phyloP scores from a whole-genome alignment of 129 eudicot species.

The Oenanthe sinensis region DNA sequence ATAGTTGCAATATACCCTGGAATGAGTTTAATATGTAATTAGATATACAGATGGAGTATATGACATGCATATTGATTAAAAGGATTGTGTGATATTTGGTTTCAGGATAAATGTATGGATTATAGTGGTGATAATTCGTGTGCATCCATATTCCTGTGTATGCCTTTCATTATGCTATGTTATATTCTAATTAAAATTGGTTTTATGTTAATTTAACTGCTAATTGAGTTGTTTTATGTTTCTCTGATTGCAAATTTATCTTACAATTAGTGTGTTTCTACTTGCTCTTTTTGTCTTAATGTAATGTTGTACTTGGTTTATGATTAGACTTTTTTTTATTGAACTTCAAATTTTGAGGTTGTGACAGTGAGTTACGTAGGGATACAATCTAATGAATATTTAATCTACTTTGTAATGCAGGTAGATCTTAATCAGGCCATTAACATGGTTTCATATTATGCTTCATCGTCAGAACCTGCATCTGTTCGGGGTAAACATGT shows the following conservation, averaged over 20 bases:
- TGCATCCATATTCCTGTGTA: background rate
- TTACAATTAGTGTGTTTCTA: background rate
- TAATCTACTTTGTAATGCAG: conserved; percentile 26
- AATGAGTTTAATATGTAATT: background rate
- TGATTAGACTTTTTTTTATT: background rate
- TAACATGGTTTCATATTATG: conserved; percentile 54
- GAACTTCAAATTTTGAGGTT: background rate
- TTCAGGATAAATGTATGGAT: background rate
- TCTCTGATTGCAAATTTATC: background rate
- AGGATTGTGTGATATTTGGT: background rate
- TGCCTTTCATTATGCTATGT: background rate
- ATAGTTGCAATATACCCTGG: background rate
- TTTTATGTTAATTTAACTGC: background rate
- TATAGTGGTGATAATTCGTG: background rate
- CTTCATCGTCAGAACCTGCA: conserved; percentile 64
- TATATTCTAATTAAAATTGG: background rate
- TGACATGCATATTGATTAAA: background rate
- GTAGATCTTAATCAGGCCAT: conserved; percentile 64
- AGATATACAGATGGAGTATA: background rate
- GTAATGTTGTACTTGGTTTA: background rate
- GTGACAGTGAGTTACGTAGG: background rate
- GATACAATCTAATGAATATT: background rate
- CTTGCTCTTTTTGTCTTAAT: background rate
- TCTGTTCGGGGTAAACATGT: conserved; percentile 62
- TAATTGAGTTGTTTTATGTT: background rate